A percentile compares a stretch with the other conserved stretches of the same genome.
Evolutionary conservation across 2,329 filamentous ascomycete species (phyloP).

Genomic region (Penicillium occitanis): DNA sequence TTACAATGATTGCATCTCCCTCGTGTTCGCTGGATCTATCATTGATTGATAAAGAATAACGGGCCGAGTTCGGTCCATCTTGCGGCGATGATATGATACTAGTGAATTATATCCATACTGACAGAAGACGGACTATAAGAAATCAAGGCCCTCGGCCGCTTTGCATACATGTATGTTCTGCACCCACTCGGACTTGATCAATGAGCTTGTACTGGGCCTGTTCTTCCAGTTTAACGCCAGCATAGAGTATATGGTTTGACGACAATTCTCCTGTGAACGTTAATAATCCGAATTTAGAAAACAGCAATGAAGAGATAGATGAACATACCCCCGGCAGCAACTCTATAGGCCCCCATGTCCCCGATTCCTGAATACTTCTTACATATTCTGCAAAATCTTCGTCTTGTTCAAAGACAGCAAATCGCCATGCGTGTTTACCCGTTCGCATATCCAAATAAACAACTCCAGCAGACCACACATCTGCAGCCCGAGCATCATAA

Average conservation of each 20-base stretch:
- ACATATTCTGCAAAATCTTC: slow-evolving; percentile 85
- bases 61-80: not conserved
- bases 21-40: not conserved
- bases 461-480: slow-evolving; percentile 91
- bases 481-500: slow-evolving; percentile 83
- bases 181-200: slow-evolving; percentile 88
- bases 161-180: slow-evolving; percentile 86
- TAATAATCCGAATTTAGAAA: not conserved
- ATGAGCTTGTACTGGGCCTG: slow-evolving; percentile 80
- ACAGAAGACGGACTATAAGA: slow-evolving; percentile 48
- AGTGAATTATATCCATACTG: not conserved
- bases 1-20: not conserved
- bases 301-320: not conserved
- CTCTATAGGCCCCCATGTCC: slow-evolving; percentile 84
- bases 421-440: slow-evolving; percentile 82
- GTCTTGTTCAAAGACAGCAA: slow-evolving; percentile 83
- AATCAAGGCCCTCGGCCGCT: slow-evolving; percentile 72
- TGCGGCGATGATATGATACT: not conserved
- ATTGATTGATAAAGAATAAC: not conserved
- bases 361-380: slow-evolving; percentile 77
- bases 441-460: slow-evolving; percentile 97
- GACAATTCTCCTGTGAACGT: slow-evolving; percentile 69
- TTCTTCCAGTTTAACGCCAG: slow-evolving; percentile 79
- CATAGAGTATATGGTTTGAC: slow-evolving; percentile 93
- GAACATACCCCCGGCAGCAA: slow-evolving; percentile 67